A percentile compares a stretch with the other conserved stretches of the same genome.
These are phyloP conservation scores for Dictyophora rubrovolvata DNA, from an alignment of 768 basidiomycete species.

Conservation along the genomic window DNA sequence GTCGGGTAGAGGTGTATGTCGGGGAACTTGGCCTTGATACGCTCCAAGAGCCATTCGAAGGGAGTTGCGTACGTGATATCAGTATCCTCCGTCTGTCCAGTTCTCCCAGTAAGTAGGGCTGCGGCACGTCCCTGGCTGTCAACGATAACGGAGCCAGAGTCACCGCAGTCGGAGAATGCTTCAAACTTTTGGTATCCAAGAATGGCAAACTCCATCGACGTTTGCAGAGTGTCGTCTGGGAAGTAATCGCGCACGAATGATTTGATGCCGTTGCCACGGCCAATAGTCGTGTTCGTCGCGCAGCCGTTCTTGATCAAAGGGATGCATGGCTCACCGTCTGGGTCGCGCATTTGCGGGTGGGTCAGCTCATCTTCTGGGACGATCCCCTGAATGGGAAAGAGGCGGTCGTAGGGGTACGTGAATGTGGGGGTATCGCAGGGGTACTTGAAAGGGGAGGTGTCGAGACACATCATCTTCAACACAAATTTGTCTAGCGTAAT, in stretches of 20 bases:
- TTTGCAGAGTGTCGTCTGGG: not conserved
- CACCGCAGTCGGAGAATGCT: conserved; percentile 15
- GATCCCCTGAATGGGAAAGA: conserved; percentile 22
- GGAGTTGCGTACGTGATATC: conserved; percentile 6
- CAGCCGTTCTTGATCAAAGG: conserved; percentile 28
- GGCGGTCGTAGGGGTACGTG: conserved; percentile 22
- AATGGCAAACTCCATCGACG: conserved; percentile 13
- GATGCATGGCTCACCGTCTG: conserved; percentile 21
- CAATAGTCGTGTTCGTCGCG: conserved; percentile 27
- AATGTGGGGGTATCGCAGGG: conserved; percentile 12
- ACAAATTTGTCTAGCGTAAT: conserved; percentile 15
- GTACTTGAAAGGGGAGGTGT: no score
- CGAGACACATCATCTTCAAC: conserved; percentile 19
- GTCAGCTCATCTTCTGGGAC: conserved; percentile 16
- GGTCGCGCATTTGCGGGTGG: conserved; percentile 23
- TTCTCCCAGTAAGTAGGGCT: conserved; percentile 14
- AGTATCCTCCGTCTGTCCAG: not conserved
- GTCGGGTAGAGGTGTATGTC: conserved; percentile 11
- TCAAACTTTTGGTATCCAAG: conserved; percentile 11
- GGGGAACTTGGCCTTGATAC: conserved; percentile 20
- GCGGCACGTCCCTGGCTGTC: conserved; percentile 11
- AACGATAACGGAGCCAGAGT: conserved; percentile 17
- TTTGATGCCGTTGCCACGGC: conserved; percentile 25
- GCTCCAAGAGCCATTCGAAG: conserved; percentile 22
- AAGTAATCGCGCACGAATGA: conserved; percentile 18